Evolutionary conservation across 2,329 filamentous ascomycete genomes (phyloP), one percentile per base, ranked within the genome.

Genomic region (Diaporthe eres): DNA sequence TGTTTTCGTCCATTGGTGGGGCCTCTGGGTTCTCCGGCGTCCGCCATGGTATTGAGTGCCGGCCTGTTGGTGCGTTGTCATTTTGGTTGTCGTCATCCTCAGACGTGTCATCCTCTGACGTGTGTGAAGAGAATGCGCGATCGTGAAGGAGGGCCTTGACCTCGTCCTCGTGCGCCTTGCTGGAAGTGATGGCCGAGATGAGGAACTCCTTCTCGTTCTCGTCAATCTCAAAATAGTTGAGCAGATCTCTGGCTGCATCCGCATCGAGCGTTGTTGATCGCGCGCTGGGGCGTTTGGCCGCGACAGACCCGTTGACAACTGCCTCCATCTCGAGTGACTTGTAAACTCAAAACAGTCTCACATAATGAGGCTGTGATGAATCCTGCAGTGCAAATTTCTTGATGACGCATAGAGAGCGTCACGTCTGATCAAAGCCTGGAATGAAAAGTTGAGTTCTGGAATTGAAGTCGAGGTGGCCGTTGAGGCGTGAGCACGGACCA

Each of bases 91-190:
- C 61, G 58, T 55, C 55, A 63, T 73, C 71, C 71, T 73, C 71
- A 55, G 65, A 70, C 65, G 65, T 70, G 65, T 70, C 65, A 70
- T 70, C 49, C 58, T 63, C 58, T 55, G 58, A 65, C 34, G 49
- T 55, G 25, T 53, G 61, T 44, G 71, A 65, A 55, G 71, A 73
- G 60, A 53, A 63, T 55, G 58, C 71, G 71, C 60, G 58, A 60
- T 73, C 58, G 71, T 73, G 61, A 60, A 73, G 58, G 47, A 61
- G 71, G 58, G 65, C 65, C 65, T 63, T 65, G 58, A 73, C 71
- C 39, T 73, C 71, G 58, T 55, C 71, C 60, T 73, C 58, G 25
- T 61, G 71, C 5, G 71, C 58, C 71, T 73, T 73, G 71, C 58
- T 63, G 39, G 71, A 73, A 19, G 34, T 65, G 58, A 73, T 73